Conservation (phyloP, 495 filamentous ascomycete genomes). For the Achaetomiella virescens region DNA sequence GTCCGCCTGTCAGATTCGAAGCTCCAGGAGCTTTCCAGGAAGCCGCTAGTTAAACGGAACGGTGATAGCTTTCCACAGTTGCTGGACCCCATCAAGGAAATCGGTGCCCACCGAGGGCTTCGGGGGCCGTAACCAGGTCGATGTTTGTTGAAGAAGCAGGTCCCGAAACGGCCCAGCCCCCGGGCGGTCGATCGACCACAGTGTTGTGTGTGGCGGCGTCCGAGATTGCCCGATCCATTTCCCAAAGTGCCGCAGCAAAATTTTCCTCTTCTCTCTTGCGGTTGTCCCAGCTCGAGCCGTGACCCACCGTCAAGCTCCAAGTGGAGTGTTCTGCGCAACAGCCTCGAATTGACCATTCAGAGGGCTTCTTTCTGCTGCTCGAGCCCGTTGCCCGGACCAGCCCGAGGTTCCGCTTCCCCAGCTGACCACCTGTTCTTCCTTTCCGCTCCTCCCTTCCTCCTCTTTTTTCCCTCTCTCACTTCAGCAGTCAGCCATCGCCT, state of each 20-base stretch:
- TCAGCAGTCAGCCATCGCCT: constrained; percentile 34
- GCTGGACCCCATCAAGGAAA: not conserved
- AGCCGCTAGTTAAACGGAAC: constrained; percentile 5
- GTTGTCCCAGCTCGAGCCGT: constrained; percentile 12
- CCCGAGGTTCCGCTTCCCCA: constrained; percentile 30
- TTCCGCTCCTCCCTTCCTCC: constrained; percentile 29
- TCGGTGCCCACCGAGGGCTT: constrained; percentile 1
- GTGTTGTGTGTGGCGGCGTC: constrained; percentile 10
- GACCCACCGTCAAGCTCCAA: constrained; percentile 25
- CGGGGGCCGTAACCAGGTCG: not conserved
- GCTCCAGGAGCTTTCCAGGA: constrained; percentile 6
- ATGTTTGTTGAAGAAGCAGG: not conserved
- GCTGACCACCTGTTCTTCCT: constrained; percentile 31
- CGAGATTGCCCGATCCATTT: constrained; percentile 26
- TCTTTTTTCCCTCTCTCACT: constrained; percentile 35
- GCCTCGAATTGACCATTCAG: constrained; percentile 32
- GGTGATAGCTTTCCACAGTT: constrained; percentile 6
- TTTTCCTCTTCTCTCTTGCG: constrained; percentile 15
- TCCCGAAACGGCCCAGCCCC: not conserved
- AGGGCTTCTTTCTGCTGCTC: constrained; percentile 14
- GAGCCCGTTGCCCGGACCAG: constrained; percentile 35
- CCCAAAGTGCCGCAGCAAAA: constrained; percentile 24
- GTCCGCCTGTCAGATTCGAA: constrained; percentile 1
- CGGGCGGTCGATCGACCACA: constrained; percentile 8
- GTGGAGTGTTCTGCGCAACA: constrained; percentile 24